Evolutionary conservation across 768 basidiomycete species (phyloP), one percentile per base, ranked within the genome.

Genomic region (Lactifluus piperatus): DNA sequence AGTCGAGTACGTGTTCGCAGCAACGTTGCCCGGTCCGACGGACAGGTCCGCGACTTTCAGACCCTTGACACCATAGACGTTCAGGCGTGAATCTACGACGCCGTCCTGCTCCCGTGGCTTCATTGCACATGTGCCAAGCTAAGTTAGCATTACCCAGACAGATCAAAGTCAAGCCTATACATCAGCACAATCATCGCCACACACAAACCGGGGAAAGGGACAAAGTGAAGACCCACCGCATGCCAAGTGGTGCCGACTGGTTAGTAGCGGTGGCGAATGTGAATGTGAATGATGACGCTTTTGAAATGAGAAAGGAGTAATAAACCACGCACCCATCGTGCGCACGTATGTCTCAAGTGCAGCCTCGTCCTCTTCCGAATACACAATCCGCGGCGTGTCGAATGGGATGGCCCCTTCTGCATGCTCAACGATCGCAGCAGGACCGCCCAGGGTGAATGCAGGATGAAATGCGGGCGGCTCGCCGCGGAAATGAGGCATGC

Each of bases 91-190:
- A 64, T 88, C 82, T 8, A 88, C 81, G 4, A 86, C 85, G 14
- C 84, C 85, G 5, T 76, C 79, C 41, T 75, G 56, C 18, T 79
- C 74, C 20, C 77, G 75, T 2, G 82, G 76, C 66, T 85, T 84
- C 84, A 86, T 86, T 0, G 82, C 78, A 57, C 83, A 85, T 0
- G 84, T 86, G 39, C 84, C 84, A 14, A 83, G 73, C 82, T 84
- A 56, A 43, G 2, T 57, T 29, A 22, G 54, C 13, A 32, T 10
- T 10, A 11, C n/a, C n/a, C 13, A n/a, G n/a, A 1, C 34, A 34
- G 3, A 34, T 22, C 3, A 11, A 43, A 37, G 1, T 6, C 14
- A 30, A 11, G 14, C n/a, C n/a, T n/a, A n/a, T n/a, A 9, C 18
- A 34, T 27, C 6, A 44, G 18, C 7, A n/a, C n/a, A n/a, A n/a